Conservation (phyloP, 2,329 filamentous ascomycete species). For the Ophiostoma quercus region DNA sequence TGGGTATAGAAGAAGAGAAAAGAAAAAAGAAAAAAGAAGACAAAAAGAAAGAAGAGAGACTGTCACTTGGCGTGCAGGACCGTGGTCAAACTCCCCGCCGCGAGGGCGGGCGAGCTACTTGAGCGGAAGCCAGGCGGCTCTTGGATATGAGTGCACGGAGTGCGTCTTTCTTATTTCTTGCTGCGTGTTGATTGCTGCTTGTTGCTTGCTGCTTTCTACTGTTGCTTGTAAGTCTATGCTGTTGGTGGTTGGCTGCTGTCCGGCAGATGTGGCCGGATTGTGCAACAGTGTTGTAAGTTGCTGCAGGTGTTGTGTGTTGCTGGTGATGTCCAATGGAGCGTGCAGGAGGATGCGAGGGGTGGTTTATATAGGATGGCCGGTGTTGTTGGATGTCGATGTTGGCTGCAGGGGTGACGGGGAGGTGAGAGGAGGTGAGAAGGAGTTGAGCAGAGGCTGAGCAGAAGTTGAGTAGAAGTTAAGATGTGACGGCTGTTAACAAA, state of each 20-base stretch:
- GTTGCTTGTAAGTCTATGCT: not conserved
- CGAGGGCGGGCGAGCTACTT: constrained; percentile 25
- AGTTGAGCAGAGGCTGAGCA: not conserved
- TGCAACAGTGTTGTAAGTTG: not conserved
- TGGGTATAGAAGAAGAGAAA: not conserved
- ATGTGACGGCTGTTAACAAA: too few species aligned
- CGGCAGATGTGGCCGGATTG: constrained; percentile 1
- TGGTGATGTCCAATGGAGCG: not conserved
- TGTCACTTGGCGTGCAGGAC: constrained; percentile 8
- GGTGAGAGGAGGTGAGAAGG: not conserved
- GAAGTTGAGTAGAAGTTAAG: too few species aligned
- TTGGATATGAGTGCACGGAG: not conserved
- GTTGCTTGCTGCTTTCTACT: too few species aligned
- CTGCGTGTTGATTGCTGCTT: too few species aligned
- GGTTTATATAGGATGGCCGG: not conserved
- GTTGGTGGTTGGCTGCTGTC: not conserved
- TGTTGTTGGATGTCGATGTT: not conserved
- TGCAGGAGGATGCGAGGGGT: not conserved
- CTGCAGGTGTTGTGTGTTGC: not conserved
- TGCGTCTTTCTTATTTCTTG: not conserved
- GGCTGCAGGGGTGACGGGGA: not conserved
- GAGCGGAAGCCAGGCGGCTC: constrained; percentile 17
- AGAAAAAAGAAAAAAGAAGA: not conserved
- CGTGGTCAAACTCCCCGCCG: constrained; percentile 23
- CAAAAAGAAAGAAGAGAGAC: not conserved